Percentiles rank a stretch among this genome's conserved stretches.
Conservation (phyloP, 2,329 filamentous ascomycete genomes). For the Fusarium lyarnte region DNA sequence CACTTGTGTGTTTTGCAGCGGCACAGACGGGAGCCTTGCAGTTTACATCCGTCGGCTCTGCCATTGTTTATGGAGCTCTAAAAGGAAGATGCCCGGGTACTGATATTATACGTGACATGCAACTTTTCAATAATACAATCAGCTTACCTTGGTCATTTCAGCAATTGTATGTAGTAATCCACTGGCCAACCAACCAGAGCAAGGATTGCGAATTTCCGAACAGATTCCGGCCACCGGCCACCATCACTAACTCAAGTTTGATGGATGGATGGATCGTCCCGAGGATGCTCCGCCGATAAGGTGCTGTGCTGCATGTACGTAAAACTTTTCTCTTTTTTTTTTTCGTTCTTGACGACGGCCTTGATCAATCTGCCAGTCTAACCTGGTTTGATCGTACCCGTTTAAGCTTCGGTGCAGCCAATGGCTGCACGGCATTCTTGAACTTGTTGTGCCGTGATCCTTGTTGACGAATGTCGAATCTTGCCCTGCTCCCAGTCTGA, state of each 20-base stretch:
- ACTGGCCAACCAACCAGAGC: not conserved
- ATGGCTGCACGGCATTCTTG: conserved; percentile 21
- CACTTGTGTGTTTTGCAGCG: not conserved
- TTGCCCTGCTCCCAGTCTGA: conserved; percentile 25
- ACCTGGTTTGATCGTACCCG: conserved; percentile 15
- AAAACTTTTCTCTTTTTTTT: conserved; percentile 32
- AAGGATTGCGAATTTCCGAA: conserved; percentile 30
- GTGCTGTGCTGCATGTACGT: conserved; percentile 20
- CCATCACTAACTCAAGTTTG: not conserved
- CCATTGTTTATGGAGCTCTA: conserved; percentile 19
- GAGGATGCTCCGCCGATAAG: conserved; percentile 43
- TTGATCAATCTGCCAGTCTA: conserved; percentile 16
- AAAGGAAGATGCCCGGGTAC: not conserved
- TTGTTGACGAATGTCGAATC: conserved; percentile 25
- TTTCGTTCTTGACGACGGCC: not conserved
- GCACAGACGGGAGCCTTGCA: conserved; percentile 28
- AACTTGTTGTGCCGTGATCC: conserved; percentile 28
- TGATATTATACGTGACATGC: not conserved
- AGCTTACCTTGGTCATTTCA: conserved; percentile 13
- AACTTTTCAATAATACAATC: not conserved
- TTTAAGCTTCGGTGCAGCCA: conserved; percentile 20
- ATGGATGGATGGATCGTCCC: conserved; percentile 33
- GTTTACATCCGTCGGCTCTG: conserved; percentile 11
- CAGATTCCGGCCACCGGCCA: conserved; percentile 19
- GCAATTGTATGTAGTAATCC: not conserved